A percentile compares a stretch with the other conserved stretches of the same genome.
These are phyloP conservation scores for Metschnikowia corniflorae DNA, from an alignment of 805 yeast genomes.

Conservation along the genomic window DNA sequence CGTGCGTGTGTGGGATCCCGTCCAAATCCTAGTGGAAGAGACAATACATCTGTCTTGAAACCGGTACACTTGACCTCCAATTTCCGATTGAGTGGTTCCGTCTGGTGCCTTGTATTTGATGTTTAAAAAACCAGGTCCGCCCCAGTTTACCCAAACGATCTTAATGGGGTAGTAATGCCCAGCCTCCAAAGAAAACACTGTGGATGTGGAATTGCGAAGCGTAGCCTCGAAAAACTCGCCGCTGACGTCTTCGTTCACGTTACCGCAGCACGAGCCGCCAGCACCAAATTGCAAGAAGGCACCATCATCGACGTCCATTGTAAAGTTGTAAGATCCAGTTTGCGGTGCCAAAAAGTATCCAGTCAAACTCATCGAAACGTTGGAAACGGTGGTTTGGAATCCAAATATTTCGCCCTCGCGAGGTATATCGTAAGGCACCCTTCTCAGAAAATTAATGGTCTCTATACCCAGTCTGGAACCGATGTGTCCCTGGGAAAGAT, in stretches of 20 bases:
- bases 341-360: conserved; percentile 10
- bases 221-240: conserved; percentile 6
- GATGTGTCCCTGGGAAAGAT: conserved; percentile 2
- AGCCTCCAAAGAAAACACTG: not conserved
- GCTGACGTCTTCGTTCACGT: conserved; percentile 5
- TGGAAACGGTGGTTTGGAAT: conserved; percentile 2
- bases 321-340: conserved; percentile 8
- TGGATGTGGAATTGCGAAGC: conserved; percentile 3
- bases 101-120: conserved; percentile 5
- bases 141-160: conserved; percentile 5
- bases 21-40: conserved; percentile 6
- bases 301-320: conserved; percentile 8
- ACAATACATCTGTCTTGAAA: not conserved
- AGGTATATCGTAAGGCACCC: not conserved
- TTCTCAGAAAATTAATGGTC: not conserved
- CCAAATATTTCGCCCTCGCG: conserved; percentile 1
- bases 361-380: conserved; percentile 5
- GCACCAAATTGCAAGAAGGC: conserved; percentile 7
- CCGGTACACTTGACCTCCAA: conserved; percentile 3
- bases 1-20: conserved; percentile 1
- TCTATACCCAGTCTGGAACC: conserved; percentile 1
- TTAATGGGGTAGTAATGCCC: conserved; percentile 10
- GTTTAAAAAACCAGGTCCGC: conserved; percentile 4
- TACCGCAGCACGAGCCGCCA: conserved; percentile 6
- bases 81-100: not conserved